Evolutionary conservation across 305 asterid species (phyloP).

Genomic region (Fraxinus xanthoxyloides): DNA sequence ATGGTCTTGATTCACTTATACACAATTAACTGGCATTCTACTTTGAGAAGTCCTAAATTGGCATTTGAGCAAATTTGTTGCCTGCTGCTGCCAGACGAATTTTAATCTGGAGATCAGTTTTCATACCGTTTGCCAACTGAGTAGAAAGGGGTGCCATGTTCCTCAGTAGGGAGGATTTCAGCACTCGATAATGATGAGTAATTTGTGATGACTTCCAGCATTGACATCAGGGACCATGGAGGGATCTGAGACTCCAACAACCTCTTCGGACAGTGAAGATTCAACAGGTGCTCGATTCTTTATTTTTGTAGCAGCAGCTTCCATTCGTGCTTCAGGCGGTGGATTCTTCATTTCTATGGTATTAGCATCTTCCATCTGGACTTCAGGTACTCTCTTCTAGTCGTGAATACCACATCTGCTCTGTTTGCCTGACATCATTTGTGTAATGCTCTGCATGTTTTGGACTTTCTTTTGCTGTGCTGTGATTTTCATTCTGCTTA

Average conservation of each 20-base stretch:
- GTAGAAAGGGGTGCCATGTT: background rate
- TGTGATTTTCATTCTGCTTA: background rate
- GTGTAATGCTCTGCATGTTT: background rate
- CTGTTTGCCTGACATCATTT: background rate
- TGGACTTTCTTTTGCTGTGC: background rate
- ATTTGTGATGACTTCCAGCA: background rate
- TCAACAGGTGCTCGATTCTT: constrained; percentile 38
- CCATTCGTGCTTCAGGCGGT: constrained; percentile 30
- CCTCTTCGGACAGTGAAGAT: constrained; percentile 54
- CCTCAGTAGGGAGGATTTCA: background rate
- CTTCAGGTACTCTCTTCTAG: too few species aligned
- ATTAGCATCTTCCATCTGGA: too few species aligned
- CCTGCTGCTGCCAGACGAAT: background rate
- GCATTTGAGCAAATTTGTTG: background rate
- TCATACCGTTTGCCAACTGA: background rate
- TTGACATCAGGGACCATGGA: constrained; percentile 17
- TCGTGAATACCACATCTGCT: too few species aligned
- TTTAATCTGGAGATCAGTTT: background rate
- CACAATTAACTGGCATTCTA: background rate
- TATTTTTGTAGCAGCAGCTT: constrained; percentile 32
- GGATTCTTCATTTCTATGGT: too few species aligned
- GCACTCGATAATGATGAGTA: background rate
- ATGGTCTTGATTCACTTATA: background rate
- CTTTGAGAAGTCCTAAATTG: background rate
- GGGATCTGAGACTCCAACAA: constrained; percentile 24